Base-by-base conservation (phyloP, 108 stramenopile species). In the Skeletonema menzelii region DNA sequence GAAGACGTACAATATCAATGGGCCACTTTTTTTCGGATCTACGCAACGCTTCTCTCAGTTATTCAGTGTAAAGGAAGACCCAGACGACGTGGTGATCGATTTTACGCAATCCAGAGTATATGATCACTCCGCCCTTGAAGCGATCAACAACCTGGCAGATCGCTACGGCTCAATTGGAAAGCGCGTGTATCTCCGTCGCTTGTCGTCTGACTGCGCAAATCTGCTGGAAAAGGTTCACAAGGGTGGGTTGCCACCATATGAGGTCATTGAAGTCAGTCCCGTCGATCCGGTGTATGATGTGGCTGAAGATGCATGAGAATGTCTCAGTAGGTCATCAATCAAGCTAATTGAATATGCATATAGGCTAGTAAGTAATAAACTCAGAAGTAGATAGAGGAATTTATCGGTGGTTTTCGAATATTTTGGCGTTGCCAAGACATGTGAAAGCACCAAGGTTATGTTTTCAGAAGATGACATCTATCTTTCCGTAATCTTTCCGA, bases 1-100 rank as follows among this genome's bases (percentile, higher is more conserved):
- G 76, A 88, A 67, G 56, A 76, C 59, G 56, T 95, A 92, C 72
- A 75, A 70, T 10, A 34, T 95, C 56, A 83, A 85, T 8, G 94
- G 91, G n/a, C 88, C 94, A n/a, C 76, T 92, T 20, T 95, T 91
- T 69, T 92, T 95, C 69, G 94, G 91, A 38, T 88, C 90, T 8
- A 84, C 86, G 26, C 62, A 68, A 27, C 53, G 72, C 26, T 90
- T 95, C 59, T 57, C 65, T 10, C 19, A 67, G 2, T 75, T 88
- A 30, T 95, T 95, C 67, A 69, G 72, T 24, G 55, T 76, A 4
- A 82, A 85, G 70, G 73, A 69, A 12, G 90, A 92, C 70, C 87
- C 90, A 12, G 65, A 70, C 32, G 79, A 85, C n/a, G 72, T 95
- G 12, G 75, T 91, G 38, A 63, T 95, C 35, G 94, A 95, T 79